A percentile compares a stretch with the other conserved stretches of the same genome.
Conservation (phyloP, 1,284 basidiomycete genomes). For the Sanghuangporus sanghuang region DNA sequence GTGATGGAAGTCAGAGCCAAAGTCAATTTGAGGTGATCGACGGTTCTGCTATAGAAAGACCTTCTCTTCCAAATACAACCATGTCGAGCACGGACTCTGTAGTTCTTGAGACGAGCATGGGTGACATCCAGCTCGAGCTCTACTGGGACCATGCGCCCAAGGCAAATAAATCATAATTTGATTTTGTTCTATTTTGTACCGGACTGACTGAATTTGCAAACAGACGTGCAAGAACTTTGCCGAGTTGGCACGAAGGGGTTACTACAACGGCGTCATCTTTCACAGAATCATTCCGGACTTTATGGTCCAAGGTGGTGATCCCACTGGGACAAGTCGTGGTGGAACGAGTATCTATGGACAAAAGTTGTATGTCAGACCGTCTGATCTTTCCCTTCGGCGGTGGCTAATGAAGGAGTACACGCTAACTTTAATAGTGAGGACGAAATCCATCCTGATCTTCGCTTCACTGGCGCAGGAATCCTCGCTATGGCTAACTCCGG, state of each 20-base stretch:
- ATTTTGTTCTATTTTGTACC: background rate
- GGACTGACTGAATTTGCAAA: conserved; percentile 8
- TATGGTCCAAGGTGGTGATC: conserved; percentile 94
- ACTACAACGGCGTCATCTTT: conserved; percentile 84
- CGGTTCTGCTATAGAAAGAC: background rate
- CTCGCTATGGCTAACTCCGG: conserved; percentile 96
- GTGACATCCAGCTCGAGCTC: conserved; percentile 84
- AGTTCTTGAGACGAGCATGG: conserved; percentile 81
- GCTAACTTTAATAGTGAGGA: conserved; percentile 45
- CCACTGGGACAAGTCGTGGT: conserved; percentile 91
- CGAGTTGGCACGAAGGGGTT: conserved; percentile 77
- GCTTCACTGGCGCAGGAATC: conserved; percentile 95
- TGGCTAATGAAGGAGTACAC: background rate
- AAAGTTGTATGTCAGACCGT: conserved; percentile 60
- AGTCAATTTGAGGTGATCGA: background rate
- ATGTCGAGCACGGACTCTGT: conserved; percentile 50
- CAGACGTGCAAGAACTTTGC: conserved; percentile 94
- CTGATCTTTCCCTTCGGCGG: background rate
- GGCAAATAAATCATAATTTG: conserved; percentile 38
- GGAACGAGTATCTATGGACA: conserved; percentile 92
- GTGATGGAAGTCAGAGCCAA: background rate
- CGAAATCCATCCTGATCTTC: conserved; percentile 81
- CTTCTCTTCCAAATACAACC: background rate
- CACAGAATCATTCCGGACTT: conserved; percentile 93
- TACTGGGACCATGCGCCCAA: conserved; percentile 90